phyloP scores from a whole-genome alignment of 768 basidiomycete species.

The Leccinellum luteum region DNA sequence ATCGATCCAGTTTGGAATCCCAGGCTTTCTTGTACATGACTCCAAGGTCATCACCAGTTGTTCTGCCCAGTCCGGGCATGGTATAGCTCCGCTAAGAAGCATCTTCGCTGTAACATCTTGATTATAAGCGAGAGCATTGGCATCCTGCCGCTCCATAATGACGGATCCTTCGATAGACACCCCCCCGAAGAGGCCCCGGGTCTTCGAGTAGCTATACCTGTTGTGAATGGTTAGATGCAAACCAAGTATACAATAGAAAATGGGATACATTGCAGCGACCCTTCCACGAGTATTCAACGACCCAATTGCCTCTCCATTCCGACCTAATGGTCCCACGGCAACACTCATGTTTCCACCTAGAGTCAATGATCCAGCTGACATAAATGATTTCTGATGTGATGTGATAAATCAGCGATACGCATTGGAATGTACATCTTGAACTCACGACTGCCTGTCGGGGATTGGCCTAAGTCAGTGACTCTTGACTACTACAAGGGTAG shows the following conservation, averaged over 20 bases:
- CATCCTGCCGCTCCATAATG: constrained; percentile 92
- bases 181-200: constrained; percentile 91
- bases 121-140: constrained; percentile 79
- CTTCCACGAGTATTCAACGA: constrained; percentile 81
- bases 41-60: constrained; percentile 73
- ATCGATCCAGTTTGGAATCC: constrained; percentile 62
- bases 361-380: constrained; percentile 90
- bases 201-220: constrained; percentile 91
- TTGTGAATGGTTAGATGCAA: not conserved
- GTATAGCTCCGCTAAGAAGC: constrained; percentile 75
- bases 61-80: constrained; percentile 78
- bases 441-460: constrained; percentile 59
- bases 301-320: constrained; percentile 89
- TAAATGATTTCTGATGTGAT: constrained; percentile 74
- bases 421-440: constrained; percentile 1
- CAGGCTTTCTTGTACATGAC: constrained; percentile 66
- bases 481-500: not conserved
- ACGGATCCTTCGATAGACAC: constrained; percentile 86
- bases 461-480: constrained; percentile 5
- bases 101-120: constrained; percentile 72
- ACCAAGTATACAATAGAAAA: not conserved
- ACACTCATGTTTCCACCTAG: constrained; percentile 89
- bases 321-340: constrained; percentile 87
- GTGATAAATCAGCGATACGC: constrained; percentile 7
- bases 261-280: constrained; percentile 80